Conservation (phyloP, 345 rosid species). For the Ailanthus altissimus region DNA sequence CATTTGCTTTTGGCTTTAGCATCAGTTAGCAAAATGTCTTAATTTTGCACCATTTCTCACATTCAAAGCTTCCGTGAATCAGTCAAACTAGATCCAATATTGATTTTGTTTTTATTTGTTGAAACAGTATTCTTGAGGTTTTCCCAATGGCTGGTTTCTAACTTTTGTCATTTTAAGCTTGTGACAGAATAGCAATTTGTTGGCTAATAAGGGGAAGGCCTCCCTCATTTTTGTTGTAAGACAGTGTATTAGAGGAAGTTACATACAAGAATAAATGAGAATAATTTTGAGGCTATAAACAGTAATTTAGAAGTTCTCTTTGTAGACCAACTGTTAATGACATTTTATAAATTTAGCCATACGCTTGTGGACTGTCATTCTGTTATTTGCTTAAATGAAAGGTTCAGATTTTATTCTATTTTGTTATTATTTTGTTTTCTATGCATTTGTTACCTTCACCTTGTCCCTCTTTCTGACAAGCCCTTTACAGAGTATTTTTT, state of each 20-base stretch:
- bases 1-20: not conserved
- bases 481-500: not conserved
- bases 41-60: constrained; percentile 16
- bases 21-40: not conserved
- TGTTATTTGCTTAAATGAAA: not conserved
- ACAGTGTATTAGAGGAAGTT: not conserved
- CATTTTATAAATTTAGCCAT: not conserved
- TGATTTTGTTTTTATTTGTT: not conserved
- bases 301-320: too few species aligned
- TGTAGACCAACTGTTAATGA: not conserved
- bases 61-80: constrained; percentile 1
- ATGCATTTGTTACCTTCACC: not conserved
- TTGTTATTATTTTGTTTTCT: not conserved
- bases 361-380: too few species aligned
- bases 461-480: not conserved
- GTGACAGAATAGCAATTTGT: not conserved
- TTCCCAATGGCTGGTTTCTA: not conserved
- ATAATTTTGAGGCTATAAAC: not conserved
- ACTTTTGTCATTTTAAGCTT: not conserved
- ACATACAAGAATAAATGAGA: constrained; percentile 2
- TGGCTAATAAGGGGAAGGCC: constrained; percentile 19
- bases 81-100: not conserved
- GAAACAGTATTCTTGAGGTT: constrained; percentile 24
- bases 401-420: not conserved
- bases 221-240: constrained; percentile 19